Conservation (phyloP, 129 eudicot genomes). For the Tanacetum coccineum region DNA sequence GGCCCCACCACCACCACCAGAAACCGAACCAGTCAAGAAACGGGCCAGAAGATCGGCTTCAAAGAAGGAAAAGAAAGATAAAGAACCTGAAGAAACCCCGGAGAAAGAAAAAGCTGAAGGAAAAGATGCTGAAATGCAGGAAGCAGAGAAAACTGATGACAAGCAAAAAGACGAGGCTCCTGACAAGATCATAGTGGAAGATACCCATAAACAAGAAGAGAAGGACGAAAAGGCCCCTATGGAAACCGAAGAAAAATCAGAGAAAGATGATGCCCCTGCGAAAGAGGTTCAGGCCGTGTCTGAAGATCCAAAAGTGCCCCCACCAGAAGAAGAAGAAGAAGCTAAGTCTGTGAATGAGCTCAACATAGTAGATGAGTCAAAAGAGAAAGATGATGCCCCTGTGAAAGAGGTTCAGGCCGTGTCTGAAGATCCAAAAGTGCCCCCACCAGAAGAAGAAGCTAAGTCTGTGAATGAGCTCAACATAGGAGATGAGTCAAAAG, state of each 20-base stretch:
- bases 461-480: constrained; percentile 34
- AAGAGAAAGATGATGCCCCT: constrained; percentile 22
- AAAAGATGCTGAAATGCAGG: constrained; percentile 34
- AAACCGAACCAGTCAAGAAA: constrained; percentile 53
- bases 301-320: constrained; percentile 21
- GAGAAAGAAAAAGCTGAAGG: constrained; percentile 33
- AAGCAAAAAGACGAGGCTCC: constrained; percentile 30
- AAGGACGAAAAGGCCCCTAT: constrained; percentile 21
- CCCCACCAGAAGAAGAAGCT: constrained; percentile 15
- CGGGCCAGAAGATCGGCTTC: constrained; percentile 36
- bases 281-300: constrained; percentile 21
- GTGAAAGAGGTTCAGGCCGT: constrained; percentile 23
- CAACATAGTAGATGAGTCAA: constrained; percentile 14
- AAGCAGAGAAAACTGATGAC: constrained; percentile 20
- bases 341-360: constrained; percentile 35
- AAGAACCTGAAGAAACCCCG: constrained; percentile 27
- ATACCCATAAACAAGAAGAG: constrained; percentile 24
- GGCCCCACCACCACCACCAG: constrained; percentile 45
- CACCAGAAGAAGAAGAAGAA: constrained; percentile 27
- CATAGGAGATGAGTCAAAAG: constrained; percentile 13
- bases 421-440: constrained; percentile 15
- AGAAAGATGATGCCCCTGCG: constrained; percentile 19
- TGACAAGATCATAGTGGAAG: constrained; percentile 19
- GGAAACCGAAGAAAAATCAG: constrained; percentile 13
- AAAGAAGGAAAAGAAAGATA: constrained; percentile 47